These are phyloP conservation scores for Phytophthora podocarpi DNA, from an alignment of 352 stramenopile species.

Conservation along the genomic window DNA sequence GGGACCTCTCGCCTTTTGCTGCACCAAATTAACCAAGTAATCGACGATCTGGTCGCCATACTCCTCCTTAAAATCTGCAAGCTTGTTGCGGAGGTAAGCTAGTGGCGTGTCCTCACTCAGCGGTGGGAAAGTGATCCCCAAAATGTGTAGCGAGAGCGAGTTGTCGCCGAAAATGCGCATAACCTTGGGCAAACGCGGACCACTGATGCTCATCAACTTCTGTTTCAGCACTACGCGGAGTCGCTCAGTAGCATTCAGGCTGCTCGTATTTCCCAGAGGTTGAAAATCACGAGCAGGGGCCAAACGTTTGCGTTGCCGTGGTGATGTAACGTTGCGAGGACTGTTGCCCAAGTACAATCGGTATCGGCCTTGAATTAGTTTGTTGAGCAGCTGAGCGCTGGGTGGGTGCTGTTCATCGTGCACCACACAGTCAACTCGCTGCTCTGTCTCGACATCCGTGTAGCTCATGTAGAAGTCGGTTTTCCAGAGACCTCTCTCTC, in stretches of 20 bases:
- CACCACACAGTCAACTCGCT: slow-evolving; percentile 48
- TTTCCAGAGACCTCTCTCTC: slow-evolving; percentile 26
- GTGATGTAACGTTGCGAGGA: slow-evolving; percentile 54
- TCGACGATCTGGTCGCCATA: slow-evolving; percentile 65
- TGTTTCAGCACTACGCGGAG: slow-evolving; percentile 57
- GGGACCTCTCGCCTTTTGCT: slow-evolving; percentile 22
- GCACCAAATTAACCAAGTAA: slow-evolving; percentile 55
- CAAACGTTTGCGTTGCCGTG: slow-evolving; percentile 30
- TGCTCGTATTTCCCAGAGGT: slow-evolving; percentile 12
- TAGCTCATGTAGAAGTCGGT: slow-evolving; percentile 68
- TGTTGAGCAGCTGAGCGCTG: slow-evolving; percentile 29
- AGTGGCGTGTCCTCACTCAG: slow-evolving; percentile 74
- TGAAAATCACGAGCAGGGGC: slow-evolving; percentile 23
- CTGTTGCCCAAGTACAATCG: slow-evolving; percentile 70
- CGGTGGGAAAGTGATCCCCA: slow-evolving; percentile 59
- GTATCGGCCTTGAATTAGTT: slow-evolving; percentile 63
- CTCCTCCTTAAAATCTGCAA: slow-evolving; percentile 58
- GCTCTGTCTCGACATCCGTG: slow-evolving; percentile 45
- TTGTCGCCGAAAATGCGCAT: slow-evolving; percentile 65
- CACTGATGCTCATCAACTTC: slow-evolving; percentile 61
- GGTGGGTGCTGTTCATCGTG: slow-evolving; percentile 33
- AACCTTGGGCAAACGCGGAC: slow-evolving; percentile 55
- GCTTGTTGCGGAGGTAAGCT: slow-evolving; percentile 52
- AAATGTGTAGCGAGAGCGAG: slow-evolving; percentile 52
- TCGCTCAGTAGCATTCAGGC: slow-evolving; percentile 48